Evolutionary conservation across 371 early-diverging fungal species (phyloP).

Genomic region (Apophysomyces trapeziformis): DNA sequence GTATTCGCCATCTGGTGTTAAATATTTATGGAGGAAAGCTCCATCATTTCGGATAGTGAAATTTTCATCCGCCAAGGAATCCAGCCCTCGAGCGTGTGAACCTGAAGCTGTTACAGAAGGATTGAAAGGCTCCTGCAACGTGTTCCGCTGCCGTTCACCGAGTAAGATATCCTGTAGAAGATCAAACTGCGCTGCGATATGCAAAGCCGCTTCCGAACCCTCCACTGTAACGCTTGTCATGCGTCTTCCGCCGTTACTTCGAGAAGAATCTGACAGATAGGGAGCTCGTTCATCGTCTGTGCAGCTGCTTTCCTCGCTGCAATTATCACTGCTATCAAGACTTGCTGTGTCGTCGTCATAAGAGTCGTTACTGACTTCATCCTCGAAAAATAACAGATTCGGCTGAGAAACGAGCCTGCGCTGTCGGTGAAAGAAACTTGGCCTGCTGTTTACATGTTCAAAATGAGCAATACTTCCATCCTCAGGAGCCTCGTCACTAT

Average conservation of each 20-base stretch:
- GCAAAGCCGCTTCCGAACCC: not conserved
- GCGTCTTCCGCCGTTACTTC: too few species aligned
- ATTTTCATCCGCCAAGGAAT: not conserved
- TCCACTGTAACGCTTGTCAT: too few species aligned
- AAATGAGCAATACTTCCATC: not conserved
- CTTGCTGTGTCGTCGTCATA: constrained; percentile 4
- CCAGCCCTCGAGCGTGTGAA: not conserved
- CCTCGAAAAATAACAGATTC: not conserved
- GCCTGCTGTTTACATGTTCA: not conserved
- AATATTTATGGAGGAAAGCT: not conserved
- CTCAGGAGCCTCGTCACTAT: not conserved
- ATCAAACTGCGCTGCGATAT: not conserved
- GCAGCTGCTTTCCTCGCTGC: not conserved
- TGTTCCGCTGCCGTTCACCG: not conserved
- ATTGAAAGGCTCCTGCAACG: not conserved
- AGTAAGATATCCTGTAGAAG: not conserved
- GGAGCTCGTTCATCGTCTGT: not conserved
- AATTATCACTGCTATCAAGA: constrained; percentile 1
- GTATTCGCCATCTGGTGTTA: constrained; percentile 3
- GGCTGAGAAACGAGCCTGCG: not conserved
- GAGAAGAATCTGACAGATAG: too few species aligned
- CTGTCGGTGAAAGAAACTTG: not conserved
- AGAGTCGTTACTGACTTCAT: not conserved
- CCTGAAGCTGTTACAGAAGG: not conserved
- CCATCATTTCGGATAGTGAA: not conserved